Conservation (phyloP, 1,284 basidiomycete genomes). For the Fomitopsis betulina region DNA sequence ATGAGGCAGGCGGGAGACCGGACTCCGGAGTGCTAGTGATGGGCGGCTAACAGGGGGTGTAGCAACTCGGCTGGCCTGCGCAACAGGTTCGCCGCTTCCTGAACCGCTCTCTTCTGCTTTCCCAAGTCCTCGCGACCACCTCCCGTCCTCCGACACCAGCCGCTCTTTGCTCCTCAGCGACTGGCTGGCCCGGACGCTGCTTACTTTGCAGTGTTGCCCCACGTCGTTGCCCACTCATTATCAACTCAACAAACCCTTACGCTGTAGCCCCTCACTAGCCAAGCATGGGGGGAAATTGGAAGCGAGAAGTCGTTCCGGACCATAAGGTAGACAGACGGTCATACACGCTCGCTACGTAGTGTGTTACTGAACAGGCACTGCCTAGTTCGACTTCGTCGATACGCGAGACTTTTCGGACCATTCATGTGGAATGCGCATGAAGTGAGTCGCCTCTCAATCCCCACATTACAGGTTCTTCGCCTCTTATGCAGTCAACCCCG, state of each 20-base stretch:
- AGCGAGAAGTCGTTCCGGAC: constrained; percentile 95
- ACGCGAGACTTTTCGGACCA: constrained; percentile 89
- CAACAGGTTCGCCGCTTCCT: constrained; percentile 1
- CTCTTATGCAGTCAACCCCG: neutral
- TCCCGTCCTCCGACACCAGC: constrained; percentile 26
- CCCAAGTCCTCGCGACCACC: constrained; percentile 13
- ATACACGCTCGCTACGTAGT: neutral
- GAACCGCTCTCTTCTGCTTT: constrained; percentile 4
- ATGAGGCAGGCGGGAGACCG: constrained; percentile 5
- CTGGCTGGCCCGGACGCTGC: constrained; percentile 58
- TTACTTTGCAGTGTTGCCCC: constrained; percentile 25
- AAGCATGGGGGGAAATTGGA: constrained; percentile 87
- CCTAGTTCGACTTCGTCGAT: constrained; percentile 95
- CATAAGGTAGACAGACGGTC: constrained; percentile 70
- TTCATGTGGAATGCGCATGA: constrained; percentile 80
- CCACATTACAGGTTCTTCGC: too few relatives aligned
- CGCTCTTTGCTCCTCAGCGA: constrained; percentile 44
- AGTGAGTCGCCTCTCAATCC: constrained; percentile 47
- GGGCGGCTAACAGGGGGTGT: constrained; percentile 9
- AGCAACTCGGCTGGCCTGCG: constrained; percentile 7
- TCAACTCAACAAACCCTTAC: constrained; percentile 14
- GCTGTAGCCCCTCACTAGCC: constrained; percentile 18
- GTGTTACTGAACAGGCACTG: constrained; percentile 3
- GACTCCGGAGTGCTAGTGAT: neutral
- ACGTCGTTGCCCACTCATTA: constrained; percentile 26